Percentiles rank a stretch among this genome's conserved stretches.
Conservation (phyloP, 2,329 filamentous ascomycete species). For the Penicillium digitatum region DNA sequence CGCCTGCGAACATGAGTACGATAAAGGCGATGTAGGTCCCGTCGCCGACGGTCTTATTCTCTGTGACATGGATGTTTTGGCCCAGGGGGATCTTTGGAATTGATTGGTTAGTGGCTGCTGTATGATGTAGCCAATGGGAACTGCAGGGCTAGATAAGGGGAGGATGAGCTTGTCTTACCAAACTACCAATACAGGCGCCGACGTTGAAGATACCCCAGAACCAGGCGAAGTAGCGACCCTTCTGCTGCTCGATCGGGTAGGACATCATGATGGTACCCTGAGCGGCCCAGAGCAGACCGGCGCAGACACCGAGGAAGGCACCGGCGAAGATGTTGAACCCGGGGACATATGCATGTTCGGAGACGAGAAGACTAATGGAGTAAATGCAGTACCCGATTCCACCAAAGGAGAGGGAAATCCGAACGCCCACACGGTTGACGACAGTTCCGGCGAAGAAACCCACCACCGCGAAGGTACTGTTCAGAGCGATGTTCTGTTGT, state of each 20-base stretch:
- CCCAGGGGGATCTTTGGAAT: slow-evolving; percentile 38
- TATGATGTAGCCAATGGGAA: not conserved
- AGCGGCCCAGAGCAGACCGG: slow-evolving; percentile 47
- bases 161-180: slow-evolving; percentile 44
- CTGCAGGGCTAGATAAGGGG: not conserved
- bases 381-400: slow-evolving; percentile 47
- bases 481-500: slow-evolving; percentile 57
- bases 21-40: slow-evolving; percentile 83
- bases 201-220: slow-evolving; percentile 95
- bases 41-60: slow-evolving; percentile 48
- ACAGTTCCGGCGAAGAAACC: slow-evolving; percentile 56
- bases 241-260: slow-evolving; percentile 72
- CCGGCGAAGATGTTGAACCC: slow-evolving; percentile 48
- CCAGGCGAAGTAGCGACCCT: slow-evolving; percentile 80
- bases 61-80: slow-evolving; percentile 39
- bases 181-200: slow-evolving; percentile 76
- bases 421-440: slow-evolving; percentile 41
- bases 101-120: not conserved
- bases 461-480: slow-evolving; percentile 64
- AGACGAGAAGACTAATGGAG: slow-evolving; percentile 34
- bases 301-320: slow-evolving; percentile 46
- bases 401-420: slow-evolving; percentile 40
- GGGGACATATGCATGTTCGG: slow-evolving; percentile 44
- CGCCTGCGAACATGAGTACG: slow-evolving; percentile 69
- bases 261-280: slow-evolving; percentile 61